Conservation (phyloP, 371 early-diverging fungal species). For the Zopfochytrium polystomum region DNA sequence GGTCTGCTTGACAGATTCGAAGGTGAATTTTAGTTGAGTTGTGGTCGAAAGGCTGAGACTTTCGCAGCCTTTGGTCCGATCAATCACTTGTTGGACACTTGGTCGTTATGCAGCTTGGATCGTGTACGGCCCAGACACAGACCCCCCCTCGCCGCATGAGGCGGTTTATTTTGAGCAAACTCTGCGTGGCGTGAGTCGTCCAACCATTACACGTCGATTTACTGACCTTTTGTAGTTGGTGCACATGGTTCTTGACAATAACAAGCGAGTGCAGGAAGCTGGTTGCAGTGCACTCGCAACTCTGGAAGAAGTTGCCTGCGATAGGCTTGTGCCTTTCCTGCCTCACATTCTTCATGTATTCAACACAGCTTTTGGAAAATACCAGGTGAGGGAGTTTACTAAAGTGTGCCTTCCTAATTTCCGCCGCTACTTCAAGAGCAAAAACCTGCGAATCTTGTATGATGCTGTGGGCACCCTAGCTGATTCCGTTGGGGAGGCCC, state of each 20-base stretch:
- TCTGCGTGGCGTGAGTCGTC: conserved; percentile 61
- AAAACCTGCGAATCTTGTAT: conserved; percentile 85
- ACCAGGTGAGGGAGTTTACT: conserved; percentile 50
- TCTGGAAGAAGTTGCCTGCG: conserved; percentile 82
- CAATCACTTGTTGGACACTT: conserved; percentile 97
- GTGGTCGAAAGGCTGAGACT: background rate
- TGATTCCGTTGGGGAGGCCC: conserved; percentile 76
- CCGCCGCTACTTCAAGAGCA: conserved; percentile 42
- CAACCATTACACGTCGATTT: background rate
- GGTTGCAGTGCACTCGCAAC: conserved; percentile 91
- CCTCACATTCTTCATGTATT: conserved; percentile 74
- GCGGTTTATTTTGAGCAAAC: conserved; percentile 75
- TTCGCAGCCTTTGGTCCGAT: conserved; percentile 80
- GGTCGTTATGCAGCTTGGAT: conserved; percentile 90
- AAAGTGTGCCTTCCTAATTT: background rate
- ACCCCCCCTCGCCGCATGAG: conserved; percentile 39
- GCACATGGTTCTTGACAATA: conserved; percentile 76
- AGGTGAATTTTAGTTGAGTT: conserved; percentile 55
- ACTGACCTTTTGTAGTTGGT: conserved; percentile 50
- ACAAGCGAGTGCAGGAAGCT: conserved; percentile 92
- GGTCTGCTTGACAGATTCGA: conserved; percentile 70
- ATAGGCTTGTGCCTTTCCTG: conserved; percentile 76
- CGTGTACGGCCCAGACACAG: conserved; percentile 56
- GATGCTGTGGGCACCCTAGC: conserved; percentile 93
- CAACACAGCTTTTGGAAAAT: conserved; percentile 71